phyloP scores from a whole-genome alignment of 495 filamentous ascomycete species.

The Chlorociboria aeruginascens region DNA sequence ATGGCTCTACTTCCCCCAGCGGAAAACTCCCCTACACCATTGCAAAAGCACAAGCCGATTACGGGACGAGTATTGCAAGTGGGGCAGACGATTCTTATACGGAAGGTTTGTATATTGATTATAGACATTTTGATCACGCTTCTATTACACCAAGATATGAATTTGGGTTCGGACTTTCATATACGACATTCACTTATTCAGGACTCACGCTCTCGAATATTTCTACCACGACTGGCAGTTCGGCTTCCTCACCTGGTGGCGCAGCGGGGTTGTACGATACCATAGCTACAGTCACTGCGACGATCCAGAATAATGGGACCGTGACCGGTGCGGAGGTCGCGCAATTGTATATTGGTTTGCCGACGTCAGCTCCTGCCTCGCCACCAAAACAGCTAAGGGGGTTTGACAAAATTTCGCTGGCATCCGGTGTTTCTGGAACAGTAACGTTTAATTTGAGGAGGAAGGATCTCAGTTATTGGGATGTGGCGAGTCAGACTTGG shows the following conservation, averaged over 20 bases:
- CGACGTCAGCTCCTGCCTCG: constrained; percentile 49
- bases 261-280: constrained; percentile 62
- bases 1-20: constrained; percentile 73
- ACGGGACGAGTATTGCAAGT: constrained; percentile 56
- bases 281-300: constrained; percentile 60
- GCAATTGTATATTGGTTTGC: constrained; percentile 76
- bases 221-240: constrained; percentile 61
- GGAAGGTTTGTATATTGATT: constrained; percentile 87
- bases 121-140: constrained; percentile 64
- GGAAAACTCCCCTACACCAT: constrained; percentile 69
- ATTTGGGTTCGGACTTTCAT: constrained; percentile 74
- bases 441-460: constrained; percentile 63
- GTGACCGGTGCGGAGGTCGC: constrained; percentile 67
- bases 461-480: constrained; percentile 86
- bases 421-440: constrained; percentile 50
- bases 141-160: constrained; percentile 61
- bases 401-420: constrained; percentile 68
- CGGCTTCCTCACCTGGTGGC: constrained; percentile 68
- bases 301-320: constrained; percentile 72
- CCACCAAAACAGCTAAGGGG: constrained; percentile 60
- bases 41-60: constrained; percentile 65
- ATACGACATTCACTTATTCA: constrained; percentile 49
- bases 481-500: constrained; percentile 74
- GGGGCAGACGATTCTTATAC: constrained; percentile 58
- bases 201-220: constrained; percentile 46